phyloP scores from a whole-genome alignment of 345 rosid species.

The Anastatica hierochuntica region DNA sequence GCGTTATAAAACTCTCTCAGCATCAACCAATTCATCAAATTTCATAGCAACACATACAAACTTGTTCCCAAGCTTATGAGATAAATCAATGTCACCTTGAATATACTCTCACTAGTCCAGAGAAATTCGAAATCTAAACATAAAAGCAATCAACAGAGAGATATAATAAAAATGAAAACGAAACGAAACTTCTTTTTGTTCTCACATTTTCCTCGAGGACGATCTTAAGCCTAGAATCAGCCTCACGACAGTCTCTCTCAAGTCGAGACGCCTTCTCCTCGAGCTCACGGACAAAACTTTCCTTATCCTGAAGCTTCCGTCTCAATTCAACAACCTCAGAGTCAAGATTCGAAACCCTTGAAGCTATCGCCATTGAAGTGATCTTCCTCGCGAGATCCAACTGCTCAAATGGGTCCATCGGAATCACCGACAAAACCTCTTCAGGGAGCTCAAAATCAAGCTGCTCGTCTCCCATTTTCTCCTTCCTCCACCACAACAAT shows the following conservation, averaged over 20 bases:
- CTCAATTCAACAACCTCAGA: slow-evolving; percentile 49
- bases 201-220: slow-evolving; percentile 64
- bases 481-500: slow-evolving; percentile 22
- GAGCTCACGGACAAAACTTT: slow-evolving; percentile 47
- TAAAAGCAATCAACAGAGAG: too few species aligned
- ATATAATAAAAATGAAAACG: not conserved
- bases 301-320: slow-evolving; percentile 54
- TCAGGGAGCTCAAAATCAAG: slow-evolving; percentile 61
- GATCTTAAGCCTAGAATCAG: slow-evolving; percentile 53
- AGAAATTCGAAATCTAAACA: too few species aligned
- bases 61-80: too few species aligned
- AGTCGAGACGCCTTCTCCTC: slow-evolving; percentile 46
- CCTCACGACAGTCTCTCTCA: slow-evolving; percentile 46
- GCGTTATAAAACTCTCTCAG: too few species aligned
- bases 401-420: slow-evolving; percentile 86
- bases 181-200: not conserved
- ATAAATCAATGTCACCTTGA: too few species aligned
- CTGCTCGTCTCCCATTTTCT: slow-evolving; percentile 32
- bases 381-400: slow-evolving; percentile 97
- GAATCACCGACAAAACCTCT: slow-evolving; percentile 70
- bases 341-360: slow-evolving; percentile 80
- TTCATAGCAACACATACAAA: too few species aligned
- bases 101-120: too few species aligned
- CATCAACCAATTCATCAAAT: too few species aligned
- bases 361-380: slow-evolving; percentile 90